Evolutionary conservation across 345 rosid species (phyloP), one percentile per base, ranked within the genome.

Genomic region (Nasturtium officinale): DNA sequence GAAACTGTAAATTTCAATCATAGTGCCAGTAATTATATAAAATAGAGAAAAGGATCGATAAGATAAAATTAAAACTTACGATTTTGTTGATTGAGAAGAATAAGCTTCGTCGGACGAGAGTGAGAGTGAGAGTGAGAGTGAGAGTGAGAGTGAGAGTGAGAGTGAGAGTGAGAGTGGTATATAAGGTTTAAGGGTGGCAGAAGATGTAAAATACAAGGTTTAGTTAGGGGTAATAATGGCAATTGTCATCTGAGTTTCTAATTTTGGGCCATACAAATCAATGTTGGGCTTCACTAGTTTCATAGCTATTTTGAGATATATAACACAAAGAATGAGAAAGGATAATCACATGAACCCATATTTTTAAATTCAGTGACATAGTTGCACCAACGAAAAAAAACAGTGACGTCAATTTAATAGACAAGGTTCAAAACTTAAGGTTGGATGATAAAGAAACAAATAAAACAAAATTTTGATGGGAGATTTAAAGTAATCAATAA

Each of bases 131-230:
- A 3, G 64, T 30, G 64, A n/a, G n/a, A n/a, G n/a, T n/a, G n/a
- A n/a, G n/a, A n/a, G n/a, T n/a, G n/a, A n/a, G n/a, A n/a, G n/a
- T n/a, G n/a, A n/a, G n/a, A n/a, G n/a, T n/a, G n/a, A n/a, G n/a
- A n/a, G n/a, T n/a, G n/a, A n/a, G n/a, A n/a, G n/a, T n/a, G n/a
- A n/a, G n/a, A n/a, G n/a, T n/a, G n/a, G n/a, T n/a, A n/a, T n/a
- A n/a, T n/a, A n/a, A n/a, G 79, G 69, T 68, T 75, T 68, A 61
- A 43, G 74, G 21, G 43, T 75, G 69, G 79, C 26, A 68, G 0
- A 1, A 68, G 17, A 32, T 8, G 63, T 21, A 42, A 52, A 61
- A 60, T 67, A 16, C 4, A 15, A 3, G 16, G 69, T 68, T 52
- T 42, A 1, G 2, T 16, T 26, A 67, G 35, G 79, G 50, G 69